These are phyloP conservation scores for Aspergillus hancockii DNA, from an alignment of 495 filamentous ascomycete genomes.

Conservation along the genomic window DNA sequence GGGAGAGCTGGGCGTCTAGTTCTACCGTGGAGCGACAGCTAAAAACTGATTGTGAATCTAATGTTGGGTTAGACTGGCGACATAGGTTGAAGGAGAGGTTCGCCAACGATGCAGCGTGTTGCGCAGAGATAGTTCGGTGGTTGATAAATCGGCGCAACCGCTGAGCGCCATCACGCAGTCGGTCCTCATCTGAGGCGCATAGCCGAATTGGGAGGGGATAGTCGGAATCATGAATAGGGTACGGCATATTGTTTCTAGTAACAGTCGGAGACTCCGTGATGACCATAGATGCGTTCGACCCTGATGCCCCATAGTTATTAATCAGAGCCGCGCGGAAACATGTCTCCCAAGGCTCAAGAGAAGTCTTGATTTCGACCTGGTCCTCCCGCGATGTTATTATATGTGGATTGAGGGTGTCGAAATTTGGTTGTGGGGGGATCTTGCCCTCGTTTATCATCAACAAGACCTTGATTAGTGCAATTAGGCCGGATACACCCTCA, in stretches of 20 bases:
- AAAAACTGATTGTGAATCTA: slow-evolving; percentile 17
- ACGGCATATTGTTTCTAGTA: neutral
- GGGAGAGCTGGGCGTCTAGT: slow-evolving; percentile 8
- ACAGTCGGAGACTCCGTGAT: slow-evolving; percentile 23
- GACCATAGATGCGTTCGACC: slow-evolving; percentile 42
- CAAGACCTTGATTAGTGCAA: slow-evolving; percentile 46
- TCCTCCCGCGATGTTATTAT: slow-evolving; percentile 31
- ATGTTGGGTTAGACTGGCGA: slow-evolving; percentile 20
- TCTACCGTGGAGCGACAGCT: slow-evolving; percentile 10
- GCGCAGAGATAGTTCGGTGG: neutral
- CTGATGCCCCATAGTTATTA: slow-evolving; percentile 51
- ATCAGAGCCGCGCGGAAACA: slow-evolving; percentile 41
- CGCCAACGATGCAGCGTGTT: slow-evolving; percentile 6
- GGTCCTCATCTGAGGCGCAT: slow-evolving; percentile 15
- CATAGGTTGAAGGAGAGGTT: slow-evolving; percentile 17
- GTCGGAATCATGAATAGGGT: slow-evolving; percentile 4
- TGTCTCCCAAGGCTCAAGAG: slow-evolving; percentile 32
- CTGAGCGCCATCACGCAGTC: slow-evolving; percentile 14
- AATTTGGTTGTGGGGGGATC: slow-evolving; percentile 46
- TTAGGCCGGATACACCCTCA: slow-evolving; percentile 49
- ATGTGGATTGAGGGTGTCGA: slow-evolving; percentile 40
- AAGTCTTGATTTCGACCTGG: slow-evolving; percentile 38
- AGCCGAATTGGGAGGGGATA: slow-evolving; percentile 17
- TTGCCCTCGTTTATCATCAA: slow-evolving; percentile 49
- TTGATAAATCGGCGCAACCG: slow-evolving; percentile 10